Percentiles rank a stretch among this genome's conserved stretches.
These are phyloP conservation scores for Nicotiana undulata DNA, from an alignment of 257 asterid genomes.

Conservation along the genomic window DNA sequence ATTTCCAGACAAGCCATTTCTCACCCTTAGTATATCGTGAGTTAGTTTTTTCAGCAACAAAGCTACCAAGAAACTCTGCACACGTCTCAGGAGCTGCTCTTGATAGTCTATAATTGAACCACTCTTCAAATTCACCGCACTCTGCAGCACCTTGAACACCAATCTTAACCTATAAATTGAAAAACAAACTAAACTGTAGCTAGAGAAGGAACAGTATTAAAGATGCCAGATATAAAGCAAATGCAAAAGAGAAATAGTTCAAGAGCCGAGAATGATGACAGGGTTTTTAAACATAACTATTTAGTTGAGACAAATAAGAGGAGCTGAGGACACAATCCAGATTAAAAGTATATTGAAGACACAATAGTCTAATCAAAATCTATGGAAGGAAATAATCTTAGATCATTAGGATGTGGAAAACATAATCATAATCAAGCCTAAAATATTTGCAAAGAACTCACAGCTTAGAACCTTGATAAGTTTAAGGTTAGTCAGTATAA, in stretches of 20 bases:
- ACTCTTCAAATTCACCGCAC: conserved; percentile 88
- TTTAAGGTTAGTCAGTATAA: neutral
- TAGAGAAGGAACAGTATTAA: neutral
- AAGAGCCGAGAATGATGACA: neutral
- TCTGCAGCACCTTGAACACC: conserved; percentile 90
- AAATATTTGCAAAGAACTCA: neutral
- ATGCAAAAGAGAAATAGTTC: neutral
- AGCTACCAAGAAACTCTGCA: conserved; percentile 91
- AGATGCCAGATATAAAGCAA: neutral
- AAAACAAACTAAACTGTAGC: conserved; percentile 6
- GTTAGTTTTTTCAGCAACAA: conserved; percentile 65
- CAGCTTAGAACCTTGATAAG: neutral
- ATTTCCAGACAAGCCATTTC: conserved; percentile 99
- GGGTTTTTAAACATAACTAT: neutral
- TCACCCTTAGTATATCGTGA: conserved; percentile 74
- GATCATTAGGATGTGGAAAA: neutral
- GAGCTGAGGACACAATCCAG: neutral
- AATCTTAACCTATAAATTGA: conserved; percentile 50
- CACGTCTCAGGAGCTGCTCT: conserved; percentile 97
- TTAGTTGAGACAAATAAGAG: neutral
- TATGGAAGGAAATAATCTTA: neutral
- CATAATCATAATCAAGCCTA: neutral
- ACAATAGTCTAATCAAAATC: neutral
- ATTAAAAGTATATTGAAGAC: neutral
- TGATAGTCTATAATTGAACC: conserved; percentile 89